A percentile compares a stretch with the other conserved stretches of the same genome.
Evolutionary conservation across 2,329 filamentous ascomycete genomes (phyloP).

Genomic region (Metarhizium guizhouense): DNA sequence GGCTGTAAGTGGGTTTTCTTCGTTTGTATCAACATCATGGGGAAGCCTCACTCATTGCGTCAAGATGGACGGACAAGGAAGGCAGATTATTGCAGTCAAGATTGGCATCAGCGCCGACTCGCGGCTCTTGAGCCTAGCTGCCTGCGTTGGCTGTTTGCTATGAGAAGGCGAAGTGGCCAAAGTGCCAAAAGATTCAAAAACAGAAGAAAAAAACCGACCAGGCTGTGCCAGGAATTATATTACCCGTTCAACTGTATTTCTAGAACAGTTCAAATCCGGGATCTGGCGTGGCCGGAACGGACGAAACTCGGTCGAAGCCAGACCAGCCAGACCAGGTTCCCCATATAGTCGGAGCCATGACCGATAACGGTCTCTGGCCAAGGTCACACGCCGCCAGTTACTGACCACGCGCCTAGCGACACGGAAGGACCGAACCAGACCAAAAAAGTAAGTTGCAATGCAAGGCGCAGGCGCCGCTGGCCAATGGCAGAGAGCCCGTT

Average conservation of each 20-base stretch:
- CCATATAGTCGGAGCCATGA: not conserved
- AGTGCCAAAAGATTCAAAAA: not conserved
- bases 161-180: not conserved
- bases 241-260: too few species aligned
- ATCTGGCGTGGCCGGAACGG: too few species aligned
- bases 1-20: not conserved
- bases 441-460: not conserved
- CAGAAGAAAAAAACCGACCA: not conserved
- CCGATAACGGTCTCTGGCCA: not conserved
- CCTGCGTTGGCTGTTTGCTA: not conserved
- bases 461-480: not conserved
- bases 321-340: too few species aligned
- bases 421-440: not conserved
- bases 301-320: too few species aligned
- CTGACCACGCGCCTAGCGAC: too few species aligned
- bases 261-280: too few species aligned
- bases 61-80: not conserved
- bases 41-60: not conserved
- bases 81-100: not conserved
- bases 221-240: too few species aligned
- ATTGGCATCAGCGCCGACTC: not conserved
- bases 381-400: too few species aligned
- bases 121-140: not conserved
- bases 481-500: slow-evolving; percentile 3
- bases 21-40: not conserved